These are phyloP conservation scores for Coniochaeta sp. DNA, from an alignment of 2,329 filamentous ascomycete genomes.

Conservation along the genomic window DNA sequence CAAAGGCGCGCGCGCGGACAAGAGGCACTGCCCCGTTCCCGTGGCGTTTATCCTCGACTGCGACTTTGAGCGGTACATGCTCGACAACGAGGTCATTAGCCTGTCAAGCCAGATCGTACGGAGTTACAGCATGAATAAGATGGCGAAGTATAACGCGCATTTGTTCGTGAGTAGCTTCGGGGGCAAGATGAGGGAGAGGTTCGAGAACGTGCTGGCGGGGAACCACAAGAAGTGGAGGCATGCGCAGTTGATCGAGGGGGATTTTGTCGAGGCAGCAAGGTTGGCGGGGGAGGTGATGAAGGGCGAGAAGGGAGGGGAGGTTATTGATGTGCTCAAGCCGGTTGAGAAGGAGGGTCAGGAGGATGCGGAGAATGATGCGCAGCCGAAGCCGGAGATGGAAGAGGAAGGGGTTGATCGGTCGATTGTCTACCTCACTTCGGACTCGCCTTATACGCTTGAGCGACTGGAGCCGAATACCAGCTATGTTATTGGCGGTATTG, in stretches of 20 bases:
- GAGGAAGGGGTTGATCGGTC: constrained; percentile 29
- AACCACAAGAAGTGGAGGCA: constrained; percentile 76
- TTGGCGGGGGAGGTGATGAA: constrained; percentile 64
- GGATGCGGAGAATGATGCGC: constrained; percentile 22
- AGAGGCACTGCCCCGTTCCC: constrained; percentile 49
- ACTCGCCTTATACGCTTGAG: constrained; percentile 79
- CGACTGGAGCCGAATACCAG: constrained; percentile 80
- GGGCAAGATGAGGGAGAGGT: constrained; percentile 67
- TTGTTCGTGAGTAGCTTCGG: constrained; percentile 73
- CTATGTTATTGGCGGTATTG: constrained; percentile 89
- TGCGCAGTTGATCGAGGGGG: constrained; percentile 63
- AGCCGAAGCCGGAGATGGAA: constrained; percentile 16
- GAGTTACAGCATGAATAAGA: constrained; percentile 81
- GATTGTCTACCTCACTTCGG: constrained; percentile 83
- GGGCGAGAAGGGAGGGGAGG: constrained; percentile 42
- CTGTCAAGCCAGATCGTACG: constrained; percentile 78
- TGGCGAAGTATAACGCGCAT: constrained; percentile 60
- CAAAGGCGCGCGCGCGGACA: constrained; percentile 25
- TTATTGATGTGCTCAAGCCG: constrained; percentile 50
- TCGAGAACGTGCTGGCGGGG: constrained; percentile 65
- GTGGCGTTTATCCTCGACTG: constrained; percentile 84
- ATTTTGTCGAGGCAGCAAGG: constrained; percentile 64
- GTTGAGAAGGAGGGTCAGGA: constrained; percentile 22
- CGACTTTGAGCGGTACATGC: constrained; percentile 86
- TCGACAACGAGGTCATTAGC: constrained; percentile 76